phyloP scores from a whole-genome alignment of 768 basidiomycete genomes.

The Mycena capillaripes region DNA sequence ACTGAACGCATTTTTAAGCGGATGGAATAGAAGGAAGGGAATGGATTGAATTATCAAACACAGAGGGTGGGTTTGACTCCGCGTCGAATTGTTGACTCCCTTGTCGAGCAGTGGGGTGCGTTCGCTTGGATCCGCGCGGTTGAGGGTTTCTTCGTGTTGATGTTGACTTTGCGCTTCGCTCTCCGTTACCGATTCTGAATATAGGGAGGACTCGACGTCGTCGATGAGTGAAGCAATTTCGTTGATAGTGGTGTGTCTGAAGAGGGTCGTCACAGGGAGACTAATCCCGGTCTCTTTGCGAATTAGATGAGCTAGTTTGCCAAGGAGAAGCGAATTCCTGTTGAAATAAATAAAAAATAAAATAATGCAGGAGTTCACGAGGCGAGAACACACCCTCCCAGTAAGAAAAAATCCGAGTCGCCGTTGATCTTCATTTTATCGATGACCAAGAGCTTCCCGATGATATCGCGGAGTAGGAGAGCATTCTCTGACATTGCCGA shows the following conservation, averaged over 20 bases:
- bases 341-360: not conserved
- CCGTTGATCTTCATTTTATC: slow-evolving; percentile 45
- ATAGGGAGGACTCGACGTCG: slow-evolving; percentile 27
- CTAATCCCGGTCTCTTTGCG: slow-evolving; percentile 54
- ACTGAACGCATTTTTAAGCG: slow-evolving; percentile 57
- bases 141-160: slow-evolving; percentile 26
- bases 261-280: slow-evolving; percentile 55
- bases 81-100: slow-evolving; percentile 19
- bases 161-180: not conserved
- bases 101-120: slow-evolving; percentile 30
- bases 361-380: not conserved
- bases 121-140: not conserved
- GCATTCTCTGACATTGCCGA: slow-evolving; percentile 48
- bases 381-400: slow-evolving; percentile 44
- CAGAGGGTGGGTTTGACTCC: slow-evolving; percentile 53
- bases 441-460: slow-evolving; percentile 47
- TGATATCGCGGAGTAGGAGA: slow-evolving; percentile 50
- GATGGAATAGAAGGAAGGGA: slow-evolving; percentile 60
- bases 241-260: slow-evolving; percentile 55
- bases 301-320: slow-evolving; percentile 56
- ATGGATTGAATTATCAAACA: slow-evolving; percentile 57
- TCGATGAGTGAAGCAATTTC: slow-evolving; percentile 57
- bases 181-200: not conserved
- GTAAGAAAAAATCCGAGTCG: slow-evolving; percentile 58
- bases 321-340: slow-evolving; percentile 58